Percentiles rank a stretch among this genome's conserved stretches.
Evolutionary conservation across 306 rosid genomes (phyloP).

Genomic region (Cucumis cinereus): DNA sequence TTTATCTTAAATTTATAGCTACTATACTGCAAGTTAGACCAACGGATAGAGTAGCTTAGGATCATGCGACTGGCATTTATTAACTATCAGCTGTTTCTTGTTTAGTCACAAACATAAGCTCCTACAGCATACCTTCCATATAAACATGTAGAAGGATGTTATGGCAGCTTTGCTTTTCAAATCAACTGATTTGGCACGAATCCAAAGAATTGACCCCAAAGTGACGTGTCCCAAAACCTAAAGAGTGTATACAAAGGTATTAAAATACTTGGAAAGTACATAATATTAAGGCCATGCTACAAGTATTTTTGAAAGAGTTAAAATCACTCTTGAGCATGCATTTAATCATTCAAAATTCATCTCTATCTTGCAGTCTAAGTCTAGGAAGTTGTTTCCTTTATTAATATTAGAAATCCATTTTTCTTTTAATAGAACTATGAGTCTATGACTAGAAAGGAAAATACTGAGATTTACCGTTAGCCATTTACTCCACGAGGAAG

Average conservation of each 20-base stretch:
- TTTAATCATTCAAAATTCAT: not conserved
- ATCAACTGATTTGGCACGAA: constrained; percentile 73
- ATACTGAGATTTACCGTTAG: constrained; percentile 41
- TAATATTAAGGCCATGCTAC: too few species aligned
- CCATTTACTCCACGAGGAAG: constrained; percentile 63
- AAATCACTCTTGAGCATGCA: too few species aligned
- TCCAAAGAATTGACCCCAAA: constrained; percentile 61
- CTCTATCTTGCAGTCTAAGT: not conserved
- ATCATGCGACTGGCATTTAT: not conserved
- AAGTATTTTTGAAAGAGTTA: not conserved
- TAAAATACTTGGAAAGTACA: not conserved
- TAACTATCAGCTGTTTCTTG: not conserved
- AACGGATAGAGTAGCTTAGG: not conserved
- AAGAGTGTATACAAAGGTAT: constrained; percentile 16
- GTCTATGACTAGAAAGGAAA: not conserved
- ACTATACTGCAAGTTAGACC: not conserved
- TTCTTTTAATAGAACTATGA: not conserved
- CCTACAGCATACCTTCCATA: constrained; percentile 67
- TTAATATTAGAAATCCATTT: not conserved
- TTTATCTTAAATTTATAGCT: not conserved
- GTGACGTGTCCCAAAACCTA: constrained; percentile 65
- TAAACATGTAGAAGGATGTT: constrained; percentile 88
- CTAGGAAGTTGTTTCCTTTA: not conserved
- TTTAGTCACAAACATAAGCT: not conserved
- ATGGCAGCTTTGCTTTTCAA: constrained; percentile 71